A percentile compares a stretch with the other conserved stretches of the same genome.
Evolutionary conservation across 2,329 filamentous ascomycete genomes (phyloP).

Genomic region (Sclerotinia subarctica): DNA sequence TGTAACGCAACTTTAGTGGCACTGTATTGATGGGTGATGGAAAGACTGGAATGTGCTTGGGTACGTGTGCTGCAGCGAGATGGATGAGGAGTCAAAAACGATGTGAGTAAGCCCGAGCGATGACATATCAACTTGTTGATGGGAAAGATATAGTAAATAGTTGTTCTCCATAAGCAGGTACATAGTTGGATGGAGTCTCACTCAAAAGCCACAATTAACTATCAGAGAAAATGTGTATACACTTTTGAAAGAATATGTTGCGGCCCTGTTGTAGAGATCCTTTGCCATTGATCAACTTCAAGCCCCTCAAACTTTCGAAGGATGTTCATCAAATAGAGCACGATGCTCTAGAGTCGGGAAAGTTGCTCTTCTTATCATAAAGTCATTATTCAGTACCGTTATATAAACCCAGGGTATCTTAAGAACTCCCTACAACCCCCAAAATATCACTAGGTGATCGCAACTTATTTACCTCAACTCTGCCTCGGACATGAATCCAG

Average conservation of each 20-base stretch:
- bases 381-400: background rate
- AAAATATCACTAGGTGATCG: background rate
- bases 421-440: constrained; percentile 5
- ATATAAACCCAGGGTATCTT: constrained; percentile 16
- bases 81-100: background rate
- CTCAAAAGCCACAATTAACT: background rate
- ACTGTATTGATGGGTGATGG: background rate
- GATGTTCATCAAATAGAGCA: background rate
- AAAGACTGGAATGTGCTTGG: background rate
- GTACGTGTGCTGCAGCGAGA: background rate
- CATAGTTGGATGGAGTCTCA: no score
- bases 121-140: background rate
- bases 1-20: background rate
- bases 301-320: background rate
- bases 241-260: background rate
- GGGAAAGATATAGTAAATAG: background rate
- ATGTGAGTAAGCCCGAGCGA: background rate
- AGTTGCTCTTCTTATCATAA: background rate
- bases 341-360: background rate
- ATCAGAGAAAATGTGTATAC: background rate
- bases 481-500: constrained; percentile 39
- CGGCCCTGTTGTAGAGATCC: background rate
- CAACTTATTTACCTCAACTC: constrained; percentile 33
- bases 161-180: background rate
- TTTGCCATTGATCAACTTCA: background rate